Conservation (phyloP, 75 land plant species). For the Larix kaempferi region DNA sequence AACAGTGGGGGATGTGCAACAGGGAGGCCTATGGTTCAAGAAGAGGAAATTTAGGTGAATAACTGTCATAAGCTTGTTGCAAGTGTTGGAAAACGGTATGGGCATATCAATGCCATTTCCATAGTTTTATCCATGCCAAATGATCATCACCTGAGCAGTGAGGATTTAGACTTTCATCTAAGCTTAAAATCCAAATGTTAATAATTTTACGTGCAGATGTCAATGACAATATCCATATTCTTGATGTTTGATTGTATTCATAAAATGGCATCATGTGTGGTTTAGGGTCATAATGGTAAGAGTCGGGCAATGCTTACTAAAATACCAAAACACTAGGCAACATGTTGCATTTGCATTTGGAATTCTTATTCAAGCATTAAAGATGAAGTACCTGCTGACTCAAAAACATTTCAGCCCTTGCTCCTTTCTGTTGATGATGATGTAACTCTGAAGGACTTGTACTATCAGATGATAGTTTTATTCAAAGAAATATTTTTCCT, state of each 20-base stretch:
- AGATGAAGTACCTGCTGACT: background rate
- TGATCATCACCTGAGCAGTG: too few species aligned
- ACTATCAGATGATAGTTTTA: background rate
- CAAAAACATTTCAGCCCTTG: background rate
- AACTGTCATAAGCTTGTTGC: too few species aligned
- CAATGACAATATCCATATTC: background rate
- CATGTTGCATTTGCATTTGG: background rate
- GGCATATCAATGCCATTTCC: too few species aligned
- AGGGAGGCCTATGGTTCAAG: too few species aligned
- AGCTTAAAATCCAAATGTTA: background rate
- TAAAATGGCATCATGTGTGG: background rate
- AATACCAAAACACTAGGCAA: background rate
- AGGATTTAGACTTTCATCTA: background rate
- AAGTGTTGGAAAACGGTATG: too few species aligned
- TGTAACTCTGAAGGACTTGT: background rate
- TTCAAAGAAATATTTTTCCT: background rate
- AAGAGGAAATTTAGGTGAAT: too few species aligned
- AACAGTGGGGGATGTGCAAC: too few species aligned
- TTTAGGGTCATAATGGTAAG: background rate
- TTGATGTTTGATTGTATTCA: background rate
- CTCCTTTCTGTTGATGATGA: background rate
- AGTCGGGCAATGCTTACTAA: background rate
- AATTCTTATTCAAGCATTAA: background rate
- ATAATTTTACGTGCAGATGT: background rate
- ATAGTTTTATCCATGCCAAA: too few species aligned